These are phyloP conservation scores for Rubus idaeus DNA, from an alignment of 306 rosid genomes.

Conservation along the genomic window DNA sequence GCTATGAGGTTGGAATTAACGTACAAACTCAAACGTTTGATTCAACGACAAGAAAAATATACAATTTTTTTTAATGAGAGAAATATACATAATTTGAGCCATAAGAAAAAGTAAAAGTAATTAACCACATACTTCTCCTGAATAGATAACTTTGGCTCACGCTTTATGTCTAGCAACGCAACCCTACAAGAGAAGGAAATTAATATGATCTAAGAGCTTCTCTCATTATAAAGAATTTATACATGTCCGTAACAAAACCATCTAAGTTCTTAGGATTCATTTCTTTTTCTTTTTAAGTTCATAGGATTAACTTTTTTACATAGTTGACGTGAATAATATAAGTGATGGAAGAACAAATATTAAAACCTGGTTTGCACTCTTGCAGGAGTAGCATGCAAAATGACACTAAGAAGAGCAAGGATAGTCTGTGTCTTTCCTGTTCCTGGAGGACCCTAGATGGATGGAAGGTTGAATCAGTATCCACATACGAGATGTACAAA, in stretches of 20 bases:
- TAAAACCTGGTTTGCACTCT: conserved; percentile 75
- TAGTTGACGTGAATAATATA: conserved; percentile 1
- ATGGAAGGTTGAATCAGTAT: conserved; percentile 36
- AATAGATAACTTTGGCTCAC: conserved; percentile 49
- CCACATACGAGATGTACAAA: neutral
- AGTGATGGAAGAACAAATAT: conserved; percentile 4
- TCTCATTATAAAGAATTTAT: neutral
- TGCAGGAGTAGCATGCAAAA: conserved; percentile 90
- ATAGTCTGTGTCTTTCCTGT: conserved; percentile 97
- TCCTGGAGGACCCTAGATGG: conserved; percentile 96
- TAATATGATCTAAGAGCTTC: conserved; percentile 5
- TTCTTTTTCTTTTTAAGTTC: conserved; percentile 3
- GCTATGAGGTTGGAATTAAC: neutral
- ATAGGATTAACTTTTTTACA: conserved; percentile 4
- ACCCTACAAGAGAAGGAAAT: conserved; percentile 44
- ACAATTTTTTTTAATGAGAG: neutral
- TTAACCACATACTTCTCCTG: conserved; percentile 64
- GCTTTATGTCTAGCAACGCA: conserved; percentile 51
- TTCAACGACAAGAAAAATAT: neutral
- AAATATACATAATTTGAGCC: neutral
- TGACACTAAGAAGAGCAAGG: conserved; percentile 88
- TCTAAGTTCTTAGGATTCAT: conserved; percentile 1
- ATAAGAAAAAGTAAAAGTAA: neutral
- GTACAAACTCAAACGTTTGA: neutral
- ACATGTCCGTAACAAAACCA: neutral